Base-by-base conservation (phyloP, 495 filamentous ascomycete species). In the Aspergillus olivimuriae region DNA sequence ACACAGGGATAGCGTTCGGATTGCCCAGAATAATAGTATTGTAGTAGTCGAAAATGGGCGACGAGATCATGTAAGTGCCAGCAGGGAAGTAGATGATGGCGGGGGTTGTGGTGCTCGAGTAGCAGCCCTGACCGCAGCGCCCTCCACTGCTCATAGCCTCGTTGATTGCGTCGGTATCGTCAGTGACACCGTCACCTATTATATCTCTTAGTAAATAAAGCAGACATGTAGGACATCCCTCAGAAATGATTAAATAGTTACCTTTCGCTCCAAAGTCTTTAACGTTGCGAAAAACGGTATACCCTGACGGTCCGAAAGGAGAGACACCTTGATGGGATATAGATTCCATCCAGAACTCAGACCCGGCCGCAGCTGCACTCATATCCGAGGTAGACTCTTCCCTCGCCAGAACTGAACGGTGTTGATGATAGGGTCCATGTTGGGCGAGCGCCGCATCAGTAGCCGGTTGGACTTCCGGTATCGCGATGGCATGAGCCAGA, bases 1-100 rank as follows among this genome's bases (percentile, higher is more conserved):
- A 58, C 1, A 78, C 73, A 5, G 85, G 83, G 17, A 75, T 60
- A 44, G 74, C 61, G 49, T 78, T 77, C 6, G 83, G 74, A 46
- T 87, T 80, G 21, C 83, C 82, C 41, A 83, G 72, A n/a, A 87
- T 53, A 54, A 83, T 74, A 4, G 83, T 86, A 34, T 79, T 76
- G 60, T 83, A 85, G 42, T 65, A 74, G 45, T 73, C 66, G 26
- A 74, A 59, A 39, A 85, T 80, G 0, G 78, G 72, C 9, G 66
- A 42, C 11, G 68, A 75, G 41, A 84, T 67, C n/a, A 70, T 46
- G 52, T 84, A 84, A 6, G 74, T 82, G 40, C 81, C 81, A 6
- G 76, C 65, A 6, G 81, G 81, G 50, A 85, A 77, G 53, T 81
- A 84, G 22, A 84, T 72, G 38, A 82, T 69, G 2, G 75, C 77